Evolutionary conservation across 2,329 filamentous ascomycete species (phyloP).

Genomic region (Sclerotinia glacialis): DNA sequence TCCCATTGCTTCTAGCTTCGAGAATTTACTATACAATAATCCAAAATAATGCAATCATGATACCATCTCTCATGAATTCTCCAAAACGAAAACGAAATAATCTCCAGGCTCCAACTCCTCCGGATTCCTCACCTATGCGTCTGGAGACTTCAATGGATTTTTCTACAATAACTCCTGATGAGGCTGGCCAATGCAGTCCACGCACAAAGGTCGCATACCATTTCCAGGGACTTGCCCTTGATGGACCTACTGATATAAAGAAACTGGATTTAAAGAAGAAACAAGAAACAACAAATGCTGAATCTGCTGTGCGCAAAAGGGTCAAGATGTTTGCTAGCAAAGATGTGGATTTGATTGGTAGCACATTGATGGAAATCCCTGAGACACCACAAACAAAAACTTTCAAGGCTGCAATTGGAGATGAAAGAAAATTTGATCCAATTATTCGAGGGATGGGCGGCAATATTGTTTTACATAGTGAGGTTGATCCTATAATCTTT

Average conservation of each 20-base stretch:
- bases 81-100: conserved; percentile 28
- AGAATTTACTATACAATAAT: not conserved
- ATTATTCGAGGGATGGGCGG: conserved; percentile 25
- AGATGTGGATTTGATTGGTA: conserved; percentile 13
- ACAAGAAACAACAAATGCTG: conserved; percentile 20
- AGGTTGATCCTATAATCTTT: conserved; percentile 36
- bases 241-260: conserved; percentile 24
- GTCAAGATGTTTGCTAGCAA: conserved; percentile 26
- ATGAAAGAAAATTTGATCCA: conserved; percentile 25
- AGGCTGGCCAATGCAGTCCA: conserved; percentile 28
- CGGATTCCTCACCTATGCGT: conserved; percentile 18
- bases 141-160: conserved; percentile 17
- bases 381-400: conserved; percentile 24
- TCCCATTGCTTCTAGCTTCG: not conserved
- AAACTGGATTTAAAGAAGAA: conserved; percentile 30
- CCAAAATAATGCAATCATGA: conserved; percentile 9
- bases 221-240: conserved; percentile 36
- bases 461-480: conserved; percentile 27
- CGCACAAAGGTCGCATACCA: conserved; percentile 37
- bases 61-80: conserved; percentile 20
- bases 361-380: conserved; percentile 18
- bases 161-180: conserved; percentile 19
- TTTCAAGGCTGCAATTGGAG: conserved; percentile 25
- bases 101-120: conserved; percentile 17
- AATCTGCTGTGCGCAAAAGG: conserved; percentile 32